Evolutionary conservation across 1,139 yeast genomes (phyloP).

Genomic region (Geotrichum carabidarum): DNA sequence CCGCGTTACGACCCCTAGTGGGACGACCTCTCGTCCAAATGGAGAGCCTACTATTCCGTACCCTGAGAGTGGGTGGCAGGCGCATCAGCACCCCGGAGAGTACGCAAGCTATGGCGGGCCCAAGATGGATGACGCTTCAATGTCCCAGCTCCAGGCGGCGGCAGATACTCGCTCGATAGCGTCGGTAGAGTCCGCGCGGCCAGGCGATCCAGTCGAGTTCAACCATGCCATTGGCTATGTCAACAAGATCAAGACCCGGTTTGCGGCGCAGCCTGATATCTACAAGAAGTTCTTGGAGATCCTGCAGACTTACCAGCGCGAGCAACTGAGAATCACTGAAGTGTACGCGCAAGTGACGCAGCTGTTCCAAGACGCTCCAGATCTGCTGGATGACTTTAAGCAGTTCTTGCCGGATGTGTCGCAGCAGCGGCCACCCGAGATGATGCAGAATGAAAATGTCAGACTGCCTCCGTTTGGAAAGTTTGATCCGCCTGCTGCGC

Average conservation of each 20-base stretch:
- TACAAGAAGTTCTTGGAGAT: conserved; percentile 93
- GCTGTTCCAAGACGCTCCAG: conserved; percentile 89
- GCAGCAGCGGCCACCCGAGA: conserved; percentile 21
- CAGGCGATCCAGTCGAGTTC: conserved; percentile 89
- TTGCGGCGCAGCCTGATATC: conserved; percentile 90
- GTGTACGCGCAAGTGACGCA: conserved; percentile 90
- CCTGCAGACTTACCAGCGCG: conserved; percentile 91
- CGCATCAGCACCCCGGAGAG: conserved; percentile 1
- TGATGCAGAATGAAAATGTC: conserved; percentile 21
- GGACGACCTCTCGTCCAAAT: conserved; percentile 69
- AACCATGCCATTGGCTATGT: conserved; percentile 96
- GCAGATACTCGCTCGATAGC: conserved; percentile 30
- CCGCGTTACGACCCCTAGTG: conserved; percentile 91
- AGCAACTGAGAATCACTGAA: conserved; percentile 89
- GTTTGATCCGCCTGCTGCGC: conserved; percentile 66
- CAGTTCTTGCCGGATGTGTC: conserved; percentile 89
- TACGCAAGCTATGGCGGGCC: not conserved
- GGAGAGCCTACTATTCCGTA: conserved; percentile 32
- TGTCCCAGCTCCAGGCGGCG: conserved; percentile 43
- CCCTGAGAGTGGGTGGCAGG: conserved; percentile 20
- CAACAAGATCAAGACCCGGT: conserved; percentile 89
- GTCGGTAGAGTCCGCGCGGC: conserved; percentile 26
- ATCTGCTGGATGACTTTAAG: conserved; percentile 86
- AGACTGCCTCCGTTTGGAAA: conserved; percentile 95
- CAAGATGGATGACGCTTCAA: conserved; percentile 21